Evolutionary conservation across 2,329 filamentous ascomycete genomes (phyloP).

Genomic region (Coniochaeta sp.): DNA sequence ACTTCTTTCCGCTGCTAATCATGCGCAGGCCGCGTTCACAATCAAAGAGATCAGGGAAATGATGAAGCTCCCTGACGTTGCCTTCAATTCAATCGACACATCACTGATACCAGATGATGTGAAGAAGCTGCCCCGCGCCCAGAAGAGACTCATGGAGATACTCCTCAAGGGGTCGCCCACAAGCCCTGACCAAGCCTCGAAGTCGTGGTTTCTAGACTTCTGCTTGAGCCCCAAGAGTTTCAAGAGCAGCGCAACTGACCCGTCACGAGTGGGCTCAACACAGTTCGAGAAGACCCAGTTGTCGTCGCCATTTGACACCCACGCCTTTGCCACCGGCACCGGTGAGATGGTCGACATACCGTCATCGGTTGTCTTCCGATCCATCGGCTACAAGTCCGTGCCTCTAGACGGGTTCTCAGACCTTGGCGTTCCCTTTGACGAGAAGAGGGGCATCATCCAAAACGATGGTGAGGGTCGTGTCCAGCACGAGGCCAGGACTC

Average conservation of each 20-base stretch:
- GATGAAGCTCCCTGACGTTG: conserved; percentile 65
- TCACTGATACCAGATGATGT: conserved; percentile 60
- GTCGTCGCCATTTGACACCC: conserved; percentile 44
- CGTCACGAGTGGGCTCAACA: conserved; percentile 51
- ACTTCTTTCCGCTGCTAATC: conserved; percentile 3
- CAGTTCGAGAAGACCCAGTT: conserved; percentile 59
- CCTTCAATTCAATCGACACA: conserved; percentile 61
- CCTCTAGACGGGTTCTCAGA: conserved; percentile 67
- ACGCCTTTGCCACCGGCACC: conserved; percentile 38
- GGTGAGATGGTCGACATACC: conserved; percentile 45
- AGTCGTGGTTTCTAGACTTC: conserved; percentile 79
- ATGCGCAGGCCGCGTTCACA: conserved; percentile 71
- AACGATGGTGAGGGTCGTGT: conserved; percentile 79
- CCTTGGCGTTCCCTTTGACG: conserved; percentile 72
- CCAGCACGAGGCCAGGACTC: conserved; percentile 25
- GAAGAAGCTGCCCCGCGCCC: conserved; percentile 64
- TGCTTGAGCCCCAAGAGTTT: conserved; percentile 73
- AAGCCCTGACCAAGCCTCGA: conserved; percentile 39
- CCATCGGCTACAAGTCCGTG: conserved; percentile 88
- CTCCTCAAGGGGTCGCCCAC: conserved; percentile 65
- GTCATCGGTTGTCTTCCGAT: conserved; percentile 74
- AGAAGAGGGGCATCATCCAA: conserved; percentile 63
- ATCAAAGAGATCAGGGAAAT: conserved; percentile 92
- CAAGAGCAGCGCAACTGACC: conserved; percentile 34
- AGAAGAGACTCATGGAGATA: conserved; percentile 72